phyloP scores from a whole-genome alignment of 139 green algal species.

The Edaphochlamys debaryana region DNA sequence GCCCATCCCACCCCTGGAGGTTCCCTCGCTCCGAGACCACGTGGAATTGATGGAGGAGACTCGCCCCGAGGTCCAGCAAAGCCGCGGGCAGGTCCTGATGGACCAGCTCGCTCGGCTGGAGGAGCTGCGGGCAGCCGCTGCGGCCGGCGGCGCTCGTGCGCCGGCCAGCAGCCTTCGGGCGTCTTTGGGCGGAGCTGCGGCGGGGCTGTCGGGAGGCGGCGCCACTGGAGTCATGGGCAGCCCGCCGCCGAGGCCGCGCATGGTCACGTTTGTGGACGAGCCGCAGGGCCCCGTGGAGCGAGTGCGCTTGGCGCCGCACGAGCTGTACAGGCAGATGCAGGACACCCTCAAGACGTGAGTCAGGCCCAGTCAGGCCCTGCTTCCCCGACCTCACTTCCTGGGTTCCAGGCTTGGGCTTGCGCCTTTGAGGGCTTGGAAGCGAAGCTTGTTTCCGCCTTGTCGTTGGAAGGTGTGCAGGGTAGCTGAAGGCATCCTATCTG shows the following conservation, averaged over 20 bases:
- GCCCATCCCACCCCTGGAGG: too few relatives aligned
- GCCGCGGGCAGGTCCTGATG: neutral
- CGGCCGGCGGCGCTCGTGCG: too few relatives aligned
- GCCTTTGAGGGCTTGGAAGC: too few relatives aligned
- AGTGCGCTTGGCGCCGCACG: conserved; percentile 18
- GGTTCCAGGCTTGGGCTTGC: too few relatives aligned
- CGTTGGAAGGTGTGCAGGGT: too few relatives aligned
- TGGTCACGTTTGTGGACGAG: conserved; percentile 31
- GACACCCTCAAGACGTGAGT: conserved; percentile 38
- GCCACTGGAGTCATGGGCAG: neutral
- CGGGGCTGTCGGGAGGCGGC: neutral
- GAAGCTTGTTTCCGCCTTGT: too few relatives aligned
- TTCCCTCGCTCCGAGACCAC: neutral
- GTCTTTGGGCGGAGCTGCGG: neutral
- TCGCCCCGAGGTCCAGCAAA: neutral
- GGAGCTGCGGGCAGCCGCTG: neutral
- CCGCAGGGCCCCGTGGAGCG: neutral
- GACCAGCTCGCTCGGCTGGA: neutral
- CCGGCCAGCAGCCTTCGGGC: too few relatives aligned
- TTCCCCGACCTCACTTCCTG: too few relatives aligned
- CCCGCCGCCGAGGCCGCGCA: conserved; percentile 4
- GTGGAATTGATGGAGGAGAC: neutral
- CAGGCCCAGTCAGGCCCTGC: too few relatives aligned
- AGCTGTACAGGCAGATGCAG: conserved; percentile 42
- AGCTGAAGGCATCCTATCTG: too few relatives aligned